These are phyloP conservation scores for Globisporangium abappressorium DNA, from an alignment of 352 stramenopile genomes.

Conservation along the genomic window DNA sequence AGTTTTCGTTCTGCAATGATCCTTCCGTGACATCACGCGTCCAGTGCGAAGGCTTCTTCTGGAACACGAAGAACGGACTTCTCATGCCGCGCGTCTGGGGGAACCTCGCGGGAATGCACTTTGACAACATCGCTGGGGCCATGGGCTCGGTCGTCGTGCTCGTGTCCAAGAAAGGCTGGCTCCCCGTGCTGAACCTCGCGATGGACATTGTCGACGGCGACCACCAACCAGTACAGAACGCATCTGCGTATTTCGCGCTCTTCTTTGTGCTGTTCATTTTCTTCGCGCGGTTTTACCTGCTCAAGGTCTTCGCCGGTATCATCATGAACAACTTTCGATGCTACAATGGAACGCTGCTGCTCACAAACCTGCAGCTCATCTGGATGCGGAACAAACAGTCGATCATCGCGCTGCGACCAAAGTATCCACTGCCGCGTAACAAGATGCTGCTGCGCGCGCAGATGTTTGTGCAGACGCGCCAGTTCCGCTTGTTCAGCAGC, in stretches of 20 bases:
- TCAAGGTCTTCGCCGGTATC: constrained; percentile 77
- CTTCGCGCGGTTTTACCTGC: constrained; percentile 71
- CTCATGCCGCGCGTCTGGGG: constrained; percentile 78
- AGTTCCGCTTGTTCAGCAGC: constrained; percentile 64
- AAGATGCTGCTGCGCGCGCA: constrained; percentile 55
- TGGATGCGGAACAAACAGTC: constrained; percentile 71
- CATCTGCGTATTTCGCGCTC: constrained; percentile 74
- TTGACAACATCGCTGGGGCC: constrained; percentile 77
- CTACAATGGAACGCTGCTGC: constrained; percentile 76
- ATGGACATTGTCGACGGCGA: constrained; percentile 79
- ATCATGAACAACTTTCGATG: constrained; percentile 88
- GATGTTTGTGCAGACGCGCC: constrained; percentile 60
- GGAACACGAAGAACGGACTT: constrained; percentile 43
- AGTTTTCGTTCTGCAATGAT: constrained; percentile 84
- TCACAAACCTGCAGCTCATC: constrained; percentile 76
- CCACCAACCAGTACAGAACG: constrained; percentile 65
- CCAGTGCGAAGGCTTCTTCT: constrained; percentile 70
- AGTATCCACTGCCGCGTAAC: constrained; percentile 71
- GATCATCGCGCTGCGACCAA: constrained; percentile 61
- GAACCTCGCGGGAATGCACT: constrained; percentile 74
- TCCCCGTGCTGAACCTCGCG: constrained; percentile 75
- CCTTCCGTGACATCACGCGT: constrained; percentile 34
- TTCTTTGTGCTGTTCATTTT: constrained; percentile 85
- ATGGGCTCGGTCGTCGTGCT: constrained; percentile 80
- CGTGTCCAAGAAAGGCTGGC: constrained; percentile 84